Evolutionary conservation across 108 stramenopile species (phyloP).

Genomic region (Nitzschia sp.): DNA sequence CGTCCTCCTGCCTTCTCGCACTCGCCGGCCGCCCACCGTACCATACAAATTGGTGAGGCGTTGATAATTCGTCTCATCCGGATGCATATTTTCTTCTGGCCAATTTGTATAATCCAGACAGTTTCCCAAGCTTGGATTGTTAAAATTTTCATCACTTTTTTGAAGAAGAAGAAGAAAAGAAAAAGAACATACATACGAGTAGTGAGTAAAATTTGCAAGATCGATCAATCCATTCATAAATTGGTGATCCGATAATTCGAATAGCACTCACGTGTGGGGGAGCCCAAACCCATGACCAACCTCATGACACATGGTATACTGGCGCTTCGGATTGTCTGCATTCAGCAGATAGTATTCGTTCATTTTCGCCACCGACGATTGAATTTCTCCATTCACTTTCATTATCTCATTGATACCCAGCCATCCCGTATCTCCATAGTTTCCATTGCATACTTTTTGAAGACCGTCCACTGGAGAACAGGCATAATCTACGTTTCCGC

Average conservation of each 20-base stretch:
- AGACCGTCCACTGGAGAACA: conserved; percentile 47
- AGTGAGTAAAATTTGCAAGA: not conserved
- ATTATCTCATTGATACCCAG: conserved; percentile 70
- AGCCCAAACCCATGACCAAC: conserved; percentile 81
- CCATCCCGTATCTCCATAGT: conserved; percentile 79
- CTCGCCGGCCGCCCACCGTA: not conserved
- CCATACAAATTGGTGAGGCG: conserved; percentile 35
- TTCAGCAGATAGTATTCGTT: conserved; percentile 73
- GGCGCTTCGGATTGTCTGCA: conserved; percentile 47
- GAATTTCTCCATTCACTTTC: conserved; percentile 27
- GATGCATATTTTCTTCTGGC: conserved; percentile 47
- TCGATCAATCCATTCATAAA: not conserved
- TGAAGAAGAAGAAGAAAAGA: not conserved
- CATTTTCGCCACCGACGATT: conserved; percentile 68
- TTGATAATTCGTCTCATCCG: conserved; percentile 51
- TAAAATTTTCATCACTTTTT: conserved; percentile 71
- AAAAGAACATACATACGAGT: not conserved
- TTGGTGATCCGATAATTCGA: no score
- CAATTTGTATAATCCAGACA: conserved; percentile 79
- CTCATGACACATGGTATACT: no score
- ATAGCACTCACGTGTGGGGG: conserved; percentile 61
- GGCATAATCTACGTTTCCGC: conserved; percentile 34
- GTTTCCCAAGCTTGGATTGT: conserved; percentile 62
- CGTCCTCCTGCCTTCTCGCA: not conserved
- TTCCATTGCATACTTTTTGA: conserved; percentile 73